phyloP scores from a whole-genome alignment of 1,139 yeast genomes.

The Diutina catenulata region DNA sequence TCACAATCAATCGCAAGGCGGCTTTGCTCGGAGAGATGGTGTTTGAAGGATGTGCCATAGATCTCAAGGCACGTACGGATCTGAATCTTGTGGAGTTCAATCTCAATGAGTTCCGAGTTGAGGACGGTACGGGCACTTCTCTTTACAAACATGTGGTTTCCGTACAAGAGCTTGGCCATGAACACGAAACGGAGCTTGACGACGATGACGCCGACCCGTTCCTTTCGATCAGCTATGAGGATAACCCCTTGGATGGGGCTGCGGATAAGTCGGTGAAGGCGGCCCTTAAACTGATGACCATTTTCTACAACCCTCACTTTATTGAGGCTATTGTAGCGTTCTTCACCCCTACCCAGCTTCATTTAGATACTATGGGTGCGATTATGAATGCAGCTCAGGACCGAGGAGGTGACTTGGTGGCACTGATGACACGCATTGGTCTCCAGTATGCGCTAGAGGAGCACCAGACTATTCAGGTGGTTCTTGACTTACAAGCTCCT shows the following conservation, averaged over 20 bases:
- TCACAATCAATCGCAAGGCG: slow-evolving; percentile 34
- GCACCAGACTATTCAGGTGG: slow-evolving; percentile 79
- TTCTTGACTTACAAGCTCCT: slow-evolving; percentile 89
- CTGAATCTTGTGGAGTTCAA: slow-evolving; percentile 65
- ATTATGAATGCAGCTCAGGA: slow-evolving; percentile 93
- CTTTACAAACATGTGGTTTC: slow-evolving; percentile 81
- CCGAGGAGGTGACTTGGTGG: background rate
- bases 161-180: slow-evolving; percentile 47
- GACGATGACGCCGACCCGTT: slow-evolving; percentile 39
- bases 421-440: slow-evolving; percentile 82
- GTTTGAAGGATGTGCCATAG: slow-evolving; percentile 74
- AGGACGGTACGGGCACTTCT: slow-evolving; percentile 71
- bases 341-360: slow-evolving; percentile 80
- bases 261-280: slow-evolving; percentile 74
- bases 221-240: slow-evolving; percentile 72
- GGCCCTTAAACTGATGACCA: slow-evolving; percentile 76
- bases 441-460: slow-evolving; percentile 88
- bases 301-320: slow-evolving; percentile 75
- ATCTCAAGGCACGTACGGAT: slow-evolving; percentile 66
- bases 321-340: slow-evolving; percentile 64
- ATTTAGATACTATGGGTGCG: slow-evolving; percentile 81
- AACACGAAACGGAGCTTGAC: slow-evolving; percentile 8
- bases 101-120: slow-evolving; percentile 70
- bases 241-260: slow-evolving; percentile 69
- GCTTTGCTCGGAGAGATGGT: slow-evolving; percentile 72